Percentiles rank a stretch among this genome's conserved stretches.
These are phyloP conservation scores for Tuber calosporum DNA, from an alignment of 495 filamentous ascomycete species.

Conservation along the genomic window DNA sequence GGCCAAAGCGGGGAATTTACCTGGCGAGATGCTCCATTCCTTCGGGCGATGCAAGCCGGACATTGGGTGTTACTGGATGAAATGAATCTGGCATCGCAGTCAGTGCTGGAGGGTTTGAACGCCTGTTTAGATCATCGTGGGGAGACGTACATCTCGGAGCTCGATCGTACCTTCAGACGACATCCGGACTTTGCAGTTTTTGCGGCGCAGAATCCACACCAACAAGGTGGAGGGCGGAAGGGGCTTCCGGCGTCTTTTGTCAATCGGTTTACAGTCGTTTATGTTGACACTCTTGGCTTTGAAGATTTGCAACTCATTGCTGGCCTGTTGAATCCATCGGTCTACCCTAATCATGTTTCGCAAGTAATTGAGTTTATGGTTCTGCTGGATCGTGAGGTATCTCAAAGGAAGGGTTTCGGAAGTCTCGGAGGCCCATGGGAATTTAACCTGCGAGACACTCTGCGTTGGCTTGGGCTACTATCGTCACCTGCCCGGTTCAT, in stretches of 20 bases:
- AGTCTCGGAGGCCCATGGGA: constrained; percentile 89
- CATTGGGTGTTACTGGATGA: constrained; percentile 96
- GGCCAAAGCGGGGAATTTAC: constrained; percentile 77
- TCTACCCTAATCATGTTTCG: constrained; percentile 51
- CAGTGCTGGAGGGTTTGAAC: constrained; percentile 92
- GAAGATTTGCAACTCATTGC: constrained; percentile 79
- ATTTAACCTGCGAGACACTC: constrained; percentile 87
- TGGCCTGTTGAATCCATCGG: constrained; percentile 60
- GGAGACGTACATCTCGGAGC: constrained; percentile 88
- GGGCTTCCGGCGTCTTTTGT: constrained; percentile 93
- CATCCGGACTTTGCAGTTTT: constrained; percentile 88
- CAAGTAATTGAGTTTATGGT: constrained; percentile 75
- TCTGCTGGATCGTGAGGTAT: constrained; percentile 61
- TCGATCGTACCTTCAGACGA: constrained; percentile 83
- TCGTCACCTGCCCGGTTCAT: constrained; percentile 53
- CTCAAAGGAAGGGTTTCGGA: constrained; percentile 59
- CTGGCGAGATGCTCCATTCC: constrained; percentile 92
- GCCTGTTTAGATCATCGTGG: constrained; percentile 96
- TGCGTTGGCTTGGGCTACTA: constrained; percentile 77
- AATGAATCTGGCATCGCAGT: constrained; percentile 97
- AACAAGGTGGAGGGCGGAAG: constrained; percentile 93
- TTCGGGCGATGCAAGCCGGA: constrained; percentile 90
- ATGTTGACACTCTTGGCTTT: constrained; percentile 77
- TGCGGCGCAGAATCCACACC: constrained; percentile 94
- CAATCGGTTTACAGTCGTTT: constrained; percentile 95